Percentiles rank a stretch among this genome's conserved stretches.
phyloP scores from a whole-genome alignment of 345 rosid species.

The Toxicodendron radicans region DNA sequence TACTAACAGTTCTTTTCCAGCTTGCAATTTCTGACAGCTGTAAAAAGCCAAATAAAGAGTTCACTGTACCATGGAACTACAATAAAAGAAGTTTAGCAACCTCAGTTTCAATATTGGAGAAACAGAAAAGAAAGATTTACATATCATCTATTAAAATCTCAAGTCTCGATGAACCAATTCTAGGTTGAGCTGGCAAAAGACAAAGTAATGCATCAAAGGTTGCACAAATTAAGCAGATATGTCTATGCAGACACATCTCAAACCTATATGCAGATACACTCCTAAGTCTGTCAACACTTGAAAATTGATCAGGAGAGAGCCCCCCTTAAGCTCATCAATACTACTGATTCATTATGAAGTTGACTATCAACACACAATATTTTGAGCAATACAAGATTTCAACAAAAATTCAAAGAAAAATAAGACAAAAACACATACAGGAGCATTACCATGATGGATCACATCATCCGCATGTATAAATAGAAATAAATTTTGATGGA shows the following conservation, averaged over 20 bases:
- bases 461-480: no score
- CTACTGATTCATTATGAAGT: background rate
- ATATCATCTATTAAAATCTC: background rate
- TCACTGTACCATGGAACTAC: no score
- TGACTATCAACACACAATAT: background rate
- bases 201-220: background rate
- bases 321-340: background rate
- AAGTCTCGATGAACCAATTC: background rate
- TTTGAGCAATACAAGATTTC: background rate
- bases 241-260: background rate
- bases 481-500: no score
- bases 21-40: background rate
- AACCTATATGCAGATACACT: background rate
- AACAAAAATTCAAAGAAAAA: background rate
- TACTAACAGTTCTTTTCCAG: no score
- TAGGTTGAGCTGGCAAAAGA: slow-evolving; percentile 3
- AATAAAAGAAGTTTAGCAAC: background rate
- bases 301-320: background rate
- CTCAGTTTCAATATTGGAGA: background rate
- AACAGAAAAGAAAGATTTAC: background rate
- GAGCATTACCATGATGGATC: no score
- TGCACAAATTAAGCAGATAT: background rate
- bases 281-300: background rate
- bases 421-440: no score
- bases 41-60: no score